phyloP scores from a whole-genome alignment of 225 moss, liverwort and hornwort species.

The Rhytidiadelphus loreus region DNA sequence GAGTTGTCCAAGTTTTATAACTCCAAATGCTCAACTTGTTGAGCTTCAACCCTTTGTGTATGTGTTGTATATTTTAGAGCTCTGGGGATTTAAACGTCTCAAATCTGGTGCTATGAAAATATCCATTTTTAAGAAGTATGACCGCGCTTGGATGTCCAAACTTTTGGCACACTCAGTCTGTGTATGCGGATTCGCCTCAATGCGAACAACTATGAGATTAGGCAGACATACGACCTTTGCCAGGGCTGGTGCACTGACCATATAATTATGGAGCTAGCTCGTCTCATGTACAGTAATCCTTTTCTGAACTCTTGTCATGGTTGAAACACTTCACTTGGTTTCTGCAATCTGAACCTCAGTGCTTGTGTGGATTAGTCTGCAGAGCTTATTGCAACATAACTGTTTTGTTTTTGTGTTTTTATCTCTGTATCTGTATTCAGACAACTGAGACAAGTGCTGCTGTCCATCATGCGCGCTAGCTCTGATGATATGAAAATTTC shows the following conservation, averaged over 20 bases:
- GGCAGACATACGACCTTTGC: background rate
- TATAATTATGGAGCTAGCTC: too few species aligned
- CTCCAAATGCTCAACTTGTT: background rate
- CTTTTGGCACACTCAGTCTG: background rate
- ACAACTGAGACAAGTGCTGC: background rate
- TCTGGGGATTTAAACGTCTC: background rate
- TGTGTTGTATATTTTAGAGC: background rate
- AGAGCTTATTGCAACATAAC: background rate
- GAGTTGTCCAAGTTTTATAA: background rate
- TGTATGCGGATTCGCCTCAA: background rate
- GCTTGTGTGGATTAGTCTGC: too few species aligned
- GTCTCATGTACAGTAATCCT: too few species aligned
- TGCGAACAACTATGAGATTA: background rate
- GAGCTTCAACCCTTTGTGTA: too few species aligned
- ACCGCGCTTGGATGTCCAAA: background rate
- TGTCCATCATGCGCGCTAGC: background rate
- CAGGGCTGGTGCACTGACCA: too few species aligned
- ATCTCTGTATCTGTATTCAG: background rate
- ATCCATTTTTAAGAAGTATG: background rate
- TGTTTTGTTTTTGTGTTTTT: background rate
- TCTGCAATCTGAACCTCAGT: background rate
- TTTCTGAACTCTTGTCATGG: background rate
- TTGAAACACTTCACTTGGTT: background rate
- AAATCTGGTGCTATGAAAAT: background rate
- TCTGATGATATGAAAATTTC: background rate